Evolutionary conservation across 805 yeast genomes (phyloP).

Genomic region (Zygotorulaspora florentina): DNA sequence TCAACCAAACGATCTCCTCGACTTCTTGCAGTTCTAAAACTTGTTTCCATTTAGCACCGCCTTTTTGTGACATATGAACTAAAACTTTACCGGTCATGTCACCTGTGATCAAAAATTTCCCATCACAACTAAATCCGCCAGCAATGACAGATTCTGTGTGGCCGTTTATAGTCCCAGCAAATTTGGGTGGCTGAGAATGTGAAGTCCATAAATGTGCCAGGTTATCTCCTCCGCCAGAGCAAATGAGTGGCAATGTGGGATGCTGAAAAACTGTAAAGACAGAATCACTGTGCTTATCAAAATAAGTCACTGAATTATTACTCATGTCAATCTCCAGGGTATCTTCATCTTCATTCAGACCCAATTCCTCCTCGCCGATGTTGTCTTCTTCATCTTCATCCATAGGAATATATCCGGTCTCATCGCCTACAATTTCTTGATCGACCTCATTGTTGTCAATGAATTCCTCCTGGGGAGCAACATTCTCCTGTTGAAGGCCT

Average conservation of each 20-base stretch:
- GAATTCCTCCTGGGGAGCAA: constrained; percentile 35
- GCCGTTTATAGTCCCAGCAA: constrained; percentile 70
- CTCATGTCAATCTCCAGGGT: constrained; percentile 77
- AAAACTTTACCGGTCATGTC: constrained; percentile 91
- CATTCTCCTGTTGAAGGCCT: constrained; percentile 10
- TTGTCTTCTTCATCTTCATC: constrained; percentile 37
- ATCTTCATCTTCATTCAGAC: constrained; percentile 40
- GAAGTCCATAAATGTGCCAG: constrained; percentile 89
- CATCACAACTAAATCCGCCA: constrained; percentile 81
- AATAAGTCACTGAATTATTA: constrained; percentile 84
- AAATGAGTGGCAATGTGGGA: constrained; percentile 78
- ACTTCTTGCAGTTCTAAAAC: constrained; percentile 74
- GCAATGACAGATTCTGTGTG: constrained; percentile 85
- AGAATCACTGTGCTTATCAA: constrained; percentile 87
- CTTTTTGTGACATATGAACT: constrained; percentile 64
- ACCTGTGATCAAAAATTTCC: constrained; percentile 76
- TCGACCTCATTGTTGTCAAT: constrained; percentile 44
- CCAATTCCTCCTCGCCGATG: constrained; percentile 31
- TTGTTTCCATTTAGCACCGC: constrained; percentile 79
- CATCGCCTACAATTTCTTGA: constrained; percentile 37
- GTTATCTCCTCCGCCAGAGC: constrained; percentile 96
- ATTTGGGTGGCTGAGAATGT: constrained; percentile 76
- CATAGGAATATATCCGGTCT: constrained; percentile 32
- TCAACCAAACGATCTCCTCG: constrained; percentile 84
- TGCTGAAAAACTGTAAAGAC: constrained; percentile 78